phyloP scores from a whole-genome alignment of 208 protist genomes.

The Leishmania mexicana region DNA sequence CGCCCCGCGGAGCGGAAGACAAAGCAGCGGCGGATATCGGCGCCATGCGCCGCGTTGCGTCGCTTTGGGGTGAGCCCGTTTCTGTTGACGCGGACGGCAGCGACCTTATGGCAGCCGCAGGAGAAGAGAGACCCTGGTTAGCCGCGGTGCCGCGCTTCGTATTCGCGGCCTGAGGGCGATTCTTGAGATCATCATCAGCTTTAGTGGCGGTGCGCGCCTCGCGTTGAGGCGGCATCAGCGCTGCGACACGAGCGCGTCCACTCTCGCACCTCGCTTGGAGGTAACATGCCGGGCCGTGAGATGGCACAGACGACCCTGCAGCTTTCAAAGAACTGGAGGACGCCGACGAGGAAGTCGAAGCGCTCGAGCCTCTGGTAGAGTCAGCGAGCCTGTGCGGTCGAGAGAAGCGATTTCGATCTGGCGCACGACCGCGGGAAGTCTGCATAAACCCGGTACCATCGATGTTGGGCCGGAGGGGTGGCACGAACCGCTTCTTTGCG shows the following conservation, averaged over 20 bases:
- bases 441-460: slow-evolving; percentile 42
- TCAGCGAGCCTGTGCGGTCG: not conserved
- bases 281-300: not conserved
- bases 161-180: not conserved
- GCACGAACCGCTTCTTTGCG: slow-evolving; percentile 31
- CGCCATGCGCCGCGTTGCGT: not conserved
- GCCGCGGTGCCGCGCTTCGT: not conserved
- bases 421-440: not conserved
- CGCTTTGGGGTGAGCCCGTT: not conserved
- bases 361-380: not conserved
- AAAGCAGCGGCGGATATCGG: not conserved
- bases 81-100: not conserved
- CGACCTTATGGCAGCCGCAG: not conserved
- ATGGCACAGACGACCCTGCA: not conserved
- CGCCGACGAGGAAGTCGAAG: slow-evolving; percentile 9
- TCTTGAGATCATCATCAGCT: not conserved
- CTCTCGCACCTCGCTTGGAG: not conserved
- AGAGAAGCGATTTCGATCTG: slow-evolving; percentile 13
- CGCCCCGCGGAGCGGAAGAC: not conserved
- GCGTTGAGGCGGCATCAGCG: not conserved
- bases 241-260: not conserved
- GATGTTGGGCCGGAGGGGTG: slow-evolving; percentile 40
- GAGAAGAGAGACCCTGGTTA: no score
- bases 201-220: not conserved
- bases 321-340: slow-evolving; percentile 1